Evolutionary conservation across 805 yeast genomes (phyloP).

Genomic region (Ogataea ramenticola): DNA sequence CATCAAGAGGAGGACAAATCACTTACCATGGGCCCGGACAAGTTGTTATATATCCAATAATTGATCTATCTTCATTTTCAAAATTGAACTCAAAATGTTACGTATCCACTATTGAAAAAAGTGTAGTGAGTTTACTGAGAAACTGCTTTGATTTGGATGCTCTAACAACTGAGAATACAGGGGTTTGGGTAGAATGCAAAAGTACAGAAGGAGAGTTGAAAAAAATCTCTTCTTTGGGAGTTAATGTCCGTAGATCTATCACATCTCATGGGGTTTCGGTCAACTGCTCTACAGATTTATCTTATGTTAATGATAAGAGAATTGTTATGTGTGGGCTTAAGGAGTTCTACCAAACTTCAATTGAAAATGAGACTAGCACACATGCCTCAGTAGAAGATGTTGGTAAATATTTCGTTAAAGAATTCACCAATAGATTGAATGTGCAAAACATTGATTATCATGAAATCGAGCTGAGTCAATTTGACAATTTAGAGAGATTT

Average conservation of each 20-base stretch:
- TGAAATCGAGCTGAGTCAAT: conserved; percentile 1
- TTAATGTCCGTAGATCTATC: conserved; percentile 74
- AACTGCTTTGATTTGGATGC: conserved; percentile 33
- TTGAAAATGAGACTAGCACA: conserved; percentile 22
- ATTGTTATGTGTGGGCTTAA: conserved; percentile 85
- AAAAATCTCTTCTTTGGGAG: conserved; percentile 86
- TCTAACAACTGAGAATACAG: conserved; percentile 63
- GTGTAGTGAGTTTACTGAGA: conserved; percentile 20
- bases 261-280: conserved; percentile 88
- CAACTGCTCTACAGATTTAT: conserved; percentile 68
- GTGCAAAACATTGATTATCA: conserved; percentile 5
- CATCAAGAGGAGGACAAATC: conserved; percentile 90
- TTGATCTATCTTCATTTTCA: conserved; percentile 58
- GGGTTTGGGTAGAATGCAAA: conserved; percentile 65
- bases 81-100: conserved; percentile 45
- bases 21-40: conserved; percentile 98
- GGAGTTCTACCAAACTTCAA: conserved; percentile 48
- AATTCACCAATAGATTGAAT: conserved; percentile 33
- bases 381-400: conserved; percentile 24
- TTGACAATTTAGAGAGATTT: not conserved
- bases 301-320: conserved; percentile 50
- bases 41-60: conserved; percentile 72
- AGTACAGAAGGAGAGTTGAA: conserved; percentile 21
- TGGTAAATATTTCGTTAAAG: conserved; percentile 35
- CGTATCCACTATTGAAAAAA: conserved; percentile 38